Evolutionary conservation across 768 basidiomycete species (phyloP).

Genomic region (Exidia glandulosa): DNA sequence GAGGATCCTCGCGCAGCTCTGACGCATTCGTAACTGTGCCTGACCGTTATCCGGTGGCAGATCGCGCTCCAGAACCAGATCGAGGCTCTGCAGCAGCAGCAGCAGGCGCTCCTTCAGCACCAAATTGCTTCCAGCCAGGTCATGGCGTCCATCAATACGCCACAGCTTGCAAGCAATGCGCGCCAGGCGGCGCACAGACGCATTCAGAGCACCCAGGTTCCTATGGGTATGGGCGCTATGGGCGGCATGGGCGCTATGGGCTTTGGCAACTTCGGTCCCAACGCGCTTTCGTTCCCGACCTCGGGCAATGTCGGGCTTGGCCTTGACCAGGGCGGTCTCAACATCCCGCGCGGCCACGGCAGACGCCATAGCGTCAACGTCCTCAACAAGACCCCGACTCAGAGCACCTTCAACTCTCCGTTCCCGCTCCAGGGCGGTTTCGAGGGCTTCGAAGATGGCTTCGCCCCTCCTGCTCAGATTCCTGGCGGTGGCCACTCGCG

Average conservation of each 20-base stretch:
- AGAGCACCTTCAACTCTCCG: conserved; percentile 20
- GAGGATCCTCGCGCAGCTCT: conserved; percentile 8
- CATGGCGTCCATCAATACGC: conserved; percentile 57
- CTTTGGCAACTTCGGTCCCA: conserved; percentile 52
- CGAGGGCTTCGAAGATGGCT: conserved; percentile 75
- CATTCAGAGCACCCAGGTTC: conserved; percentile 62
- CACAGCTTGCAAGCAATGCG: conserved; percentile 47
- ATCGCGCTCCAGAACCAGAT: conserved; percentile 87
- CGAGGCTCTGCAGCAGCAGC: conserved; percentile 81
- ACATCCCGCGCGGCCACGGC: conserved; percentile 74
- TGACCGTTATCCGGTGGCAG: conserved; percentile 24
- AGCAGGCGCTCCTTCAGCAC: conserved; percentile 81
- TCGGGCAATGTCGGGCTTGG: conserved; percentile 28
- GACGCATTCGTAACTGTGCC: neutral
- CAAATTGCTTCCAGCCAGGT: conserved; percentile 84
- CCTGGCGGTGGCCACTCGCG: conserved; percentile 59
- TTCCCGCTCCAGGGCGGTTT: conserved; percentile 4
- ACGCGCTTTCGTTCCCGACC: conserved; percentile 23
- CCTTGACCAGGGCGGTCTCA: conserved; percentile 53
- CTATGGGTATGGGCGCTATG: conserved; percentile 40
- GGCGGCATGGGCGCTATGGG: conserved; percentile 36
- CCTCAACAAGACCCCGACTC: conserved; percentile 55
- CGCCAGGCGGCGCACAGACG: conserved; percentile 50
- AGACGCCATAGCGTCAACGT: conserved; percentile 88
- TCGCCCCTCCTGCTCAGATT: conserved; percentile 37